phyloP scores from a whole-genome alignment of 768 basidiomycete species.

The Trametes maxima region DNA sequence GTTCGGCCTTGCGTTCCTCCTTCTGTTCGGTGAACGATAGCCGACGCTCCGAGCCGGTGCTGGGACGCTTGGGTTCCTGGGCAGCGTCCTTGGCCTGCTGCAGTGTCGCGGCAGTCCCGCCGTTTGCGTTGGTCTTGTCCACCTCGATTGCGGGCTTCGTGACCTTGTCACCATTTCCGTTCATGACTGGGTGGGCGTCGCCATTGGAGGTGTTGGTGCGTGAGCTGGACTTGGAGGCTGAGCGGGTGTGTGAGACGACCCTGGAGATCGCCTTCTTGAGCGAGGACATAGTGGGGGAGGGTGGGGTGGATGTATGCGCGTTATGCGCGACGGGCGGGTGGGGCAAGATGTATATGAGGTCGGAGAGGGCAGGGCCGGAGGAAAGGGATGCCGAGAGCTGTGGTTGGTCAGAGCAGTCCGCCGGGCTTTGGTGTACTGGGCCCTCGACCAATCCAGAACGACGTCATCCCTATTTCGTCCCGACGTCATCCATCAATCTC shows the following conservation, averaged over 20 bases:
- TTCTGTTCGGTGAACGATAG: constrained; percentile 31
- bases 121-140: constrained; percentile 18
- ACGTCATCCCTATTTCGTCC: constrained; percentile 15
- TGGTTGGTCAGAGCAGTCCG: neutral
- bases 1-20: constrained; percentile 26
- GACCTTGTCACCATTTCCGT: constrained; percentile 15
- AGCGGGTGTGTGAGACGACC: constrained; percentile 20
- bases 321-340: neutral
- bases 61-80: constrained; percentile 13
- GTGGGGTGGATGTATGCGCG: constrained; percentile 12
- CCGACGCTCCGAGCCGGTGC: neutral
- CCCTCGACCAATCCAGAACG: constrained; percentile 17
- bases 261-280: constrained; percentile 25
- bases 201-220: constrained; percentile 3
- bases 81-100: constrained; percentile 11
- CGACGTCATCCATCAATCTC: constrained; percentile 16
- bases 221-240: constrained; percentile 17
- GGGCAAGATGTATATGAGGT: constrained; percentile 5
- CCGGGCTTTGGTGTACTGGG: constrained; percentile 3
- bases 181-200: constrained; percentile 16
- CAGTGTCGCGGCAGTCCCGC: constrained; percentile 6
- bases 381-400: constrained; percentile 1
- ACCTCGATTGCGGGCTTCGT: neutral
- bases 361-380: neutral
- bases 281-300: constrained; percentile 20